These are phyloP conservation scores for Lepraria neglecta DNA, from an alignment of 495 filamentous ascomycete genomes.

Conservation along the genomic window DNA sequence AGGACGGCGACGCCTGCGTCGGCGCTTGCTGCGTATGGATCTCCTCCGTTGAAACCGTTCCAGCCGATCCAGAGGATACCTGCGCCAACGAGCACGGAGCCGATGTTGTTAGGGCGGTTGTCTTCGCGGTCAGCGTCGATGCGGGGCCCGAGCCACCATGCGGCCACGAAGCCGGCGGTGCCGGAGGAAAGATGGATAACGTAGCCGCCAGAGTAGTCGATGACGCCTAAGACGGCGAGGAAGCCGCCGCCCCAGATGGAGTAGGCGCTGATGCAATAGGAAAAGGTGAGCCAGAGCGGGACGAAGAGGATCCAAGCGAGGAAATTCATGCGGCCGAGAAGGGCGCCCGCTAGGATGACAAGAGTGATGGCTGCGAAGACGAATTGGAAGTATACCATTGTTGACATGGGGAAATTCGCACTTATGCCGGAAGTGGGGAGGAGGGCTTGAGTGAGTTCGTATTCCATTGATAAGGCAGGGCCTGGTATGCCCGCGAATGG, in stretches of 20 bases:
- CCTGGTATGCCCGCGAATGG: constrained; percentile 48
- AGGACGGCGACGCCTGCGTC: constrained; percentile 53
- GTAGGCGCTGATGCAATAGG: constrained; percentile 41
- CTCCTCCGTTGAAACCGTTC: constrained; percentile 56
- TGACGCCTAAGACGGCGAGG: constrained; percentile 44
- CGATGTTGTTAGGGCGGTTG: constrained; percentile 47
- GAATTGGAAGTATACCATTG: constrained; percentile 58
- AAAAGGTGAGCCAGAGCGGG: constrained; percentile 45
- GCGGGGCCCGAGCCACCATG: constrained; percentile 51
- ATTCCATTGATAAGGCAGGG: constrained; percentile 43
- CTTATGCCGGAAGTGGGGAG: constrained; percentile 40
- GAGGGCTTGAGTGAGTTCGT: constrained; percentile 39
- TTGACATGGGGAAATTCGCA: constrained; percentile 43
- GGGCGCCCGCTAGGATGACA: constrained; percentile 46
- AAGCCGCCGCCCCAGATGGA: constrained; percentile 54
- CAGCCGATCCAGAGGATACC: constrained; percentile 55
- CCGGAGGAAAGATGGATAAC: constrained; percentile 54
- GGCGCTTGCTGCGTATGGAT: constrained; percentile 48
- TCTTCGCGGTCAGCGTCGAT: constrained; percentile 44
- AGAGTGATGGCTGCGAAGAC: constrained; percentile 55
- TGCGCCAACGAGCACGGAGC: constrained; percentile 46
- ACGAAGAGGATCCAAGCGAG: constrained; percentile 53
- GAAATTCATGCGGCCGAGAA: constrained; percentile 50
- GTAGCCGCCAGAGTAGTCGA: constrained; percentile 56
- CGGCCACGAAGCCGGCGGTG: constrained; percentile 50